Conservation (phyloP, 176 grass and related monocot species). For the Saccharum officinarum region DNA sequence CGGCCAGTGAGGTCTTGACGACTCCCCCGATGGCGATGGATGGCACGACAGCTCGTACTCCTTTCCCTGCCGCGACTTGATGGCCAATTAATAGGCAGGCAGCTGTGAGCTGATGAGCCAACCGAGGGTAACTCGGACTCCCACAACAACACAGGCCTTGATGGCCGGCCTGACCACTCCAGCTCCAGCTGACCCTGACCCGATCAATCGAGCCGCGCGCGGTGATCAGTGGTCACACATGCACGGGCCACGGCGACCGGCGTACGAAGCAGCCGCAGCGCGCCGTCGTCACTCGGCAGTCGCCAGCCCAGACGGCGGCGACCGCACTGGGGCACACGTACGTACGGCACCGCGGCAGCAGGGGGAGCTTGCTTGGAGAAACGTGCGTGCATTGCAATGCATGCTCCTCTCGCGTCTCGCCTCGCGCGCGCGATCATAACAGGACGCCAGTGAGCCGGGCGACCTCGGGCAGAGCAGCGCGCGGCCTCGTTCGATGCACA, state of each 20-base stretch:
- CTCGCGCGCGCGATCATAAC: background rate
- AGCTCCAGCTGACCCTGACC: no score
- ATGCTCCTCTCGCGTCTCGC: background rate
- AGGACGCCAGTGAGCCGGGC: background rate
- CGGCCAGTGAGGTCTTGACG: no score
- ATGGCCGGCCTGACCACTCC: background rate
- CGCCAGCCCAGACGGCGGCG: background rate
- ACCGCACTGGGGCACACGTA: background rate
- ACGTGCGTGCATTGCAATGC: background rate
- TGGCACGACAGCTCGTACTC: background rate
- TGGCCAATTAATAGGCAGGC: background rate
- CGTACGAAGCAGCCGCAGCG: background rate
- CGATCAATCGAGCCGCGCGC: no score
- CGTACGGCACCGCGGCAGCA: background rate
- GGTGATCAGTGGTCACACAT: no score
- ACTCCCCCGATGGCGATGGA: no score
- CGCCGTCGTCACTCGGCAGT: background rate
- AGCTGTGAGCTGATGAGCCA: background rate
- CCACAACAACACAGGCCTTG: background rate
- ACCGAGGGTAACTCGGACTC: slow-evolving; percentile 4
- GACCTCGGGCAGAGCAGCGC: background rate
- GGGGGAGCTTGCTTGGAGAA: background rate
- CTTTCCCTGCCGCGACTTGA: background rate
- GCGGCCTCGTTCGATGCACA: background rate
- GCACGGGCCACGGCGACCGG: background rate